Evolutionary conservation across 495 filamentous ascomycete species (phyloP).

Genomic region (Aspergillus panamensis): DNA sequence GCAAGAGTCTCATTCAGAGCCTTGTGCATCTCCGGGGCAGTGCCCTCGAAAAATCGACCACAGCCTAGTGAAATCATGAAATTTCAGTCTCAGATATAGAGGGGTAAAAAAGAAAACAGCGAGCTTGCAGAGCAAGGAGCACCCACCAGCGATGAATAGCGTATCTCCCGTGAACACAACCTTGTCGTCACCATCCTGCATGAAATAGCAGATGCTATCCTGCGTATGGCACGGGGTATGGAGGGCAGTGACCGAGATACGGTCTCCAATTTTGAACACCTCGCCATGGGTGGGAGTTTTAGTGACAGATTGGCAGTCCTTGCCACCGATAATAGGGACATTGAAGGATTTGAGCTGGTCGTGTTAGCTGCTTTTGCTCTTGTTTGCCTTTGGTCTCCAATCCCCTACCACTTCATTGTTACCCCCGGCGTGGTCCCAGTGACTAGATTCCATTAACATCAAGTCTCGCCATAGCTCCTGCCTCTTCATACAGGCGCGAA

Average conservation of each 20-base stretch:
- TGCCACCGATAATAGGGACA: slow-evolving; percentile 80
- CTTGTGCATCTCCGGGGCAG: slow-evolving; percentile 82
- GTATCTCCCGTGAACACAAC: slow-evolving; percentile 96
- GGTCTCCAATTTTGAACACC: slow-evolving; percentile 76
- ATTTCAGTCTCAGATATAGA: neutral
- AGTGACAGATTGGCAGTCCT: slow-evolving; percentile 77
- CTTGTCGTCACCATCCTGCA: slow-evolving; percentile 76
- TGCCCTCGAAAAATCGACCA: slow-evolving; percentile 96
- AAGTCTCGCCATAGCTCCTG: neutral
- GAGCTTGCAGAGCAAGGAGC: neutral
- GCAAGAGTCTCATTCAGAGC: slow-evolving; percentile 85
- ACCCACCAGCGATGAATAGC: slow-evolving; percentile 82
- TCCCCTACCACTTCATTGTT: slow-evolving; percentile 69
- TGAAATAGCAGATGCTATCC: slow-evolving; percentile 90
- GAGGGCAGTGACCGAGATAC: slow-evolving; percentile 79
- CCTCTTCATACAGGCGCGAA: neutral
- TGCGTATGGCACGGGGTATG: slow-evolving; percentile 98
- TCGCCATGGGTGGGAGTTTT: slow-evolving; percentile 69
- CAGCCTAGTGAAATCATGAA: slow-evolving; percentile 56
- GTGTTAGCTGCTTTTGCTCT: slow-evolving; percentile 16
- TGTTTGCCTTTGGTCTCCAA: neutral
- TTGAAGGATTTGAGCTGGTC: slow-evolving; percentile 63
- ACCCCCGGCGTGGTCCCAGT: slow-evolving; percentile 92
- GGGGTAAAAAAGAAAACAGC: neutral
- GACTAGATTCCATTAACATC: slow-evolving; percentile 49